Evolutionary conservation across 1,284 basidiomycete species (phyloP).

Genomic region (Ustilago nuda): DNA sequence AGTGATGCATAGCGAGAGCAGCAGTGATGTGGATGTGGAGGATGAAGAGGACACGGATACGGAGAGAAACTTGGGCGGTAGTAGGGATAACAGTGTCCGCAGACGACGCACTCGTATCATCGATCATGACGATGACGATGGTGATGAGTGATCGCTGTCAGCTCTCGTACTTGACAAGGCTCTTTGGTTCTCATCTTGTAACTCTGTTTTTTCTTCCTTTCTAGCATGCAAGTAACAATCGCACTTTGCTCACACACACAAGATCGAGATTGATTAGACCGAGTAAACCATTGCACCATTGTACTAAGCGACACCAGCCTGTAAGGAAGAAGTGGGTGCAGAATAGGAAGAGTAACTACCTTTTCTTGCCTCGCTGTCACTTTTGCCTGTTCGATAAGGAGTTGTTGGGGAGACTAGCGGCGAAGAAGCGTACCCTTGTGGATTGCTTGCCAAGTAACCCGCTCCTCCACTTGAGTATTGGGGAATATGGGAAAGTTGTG

Average conservation of each 20-base stretch:
- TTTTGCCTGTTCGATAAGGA: conserved; percentile 5
- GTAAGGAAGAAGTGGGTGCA: conserved; percentile 7
- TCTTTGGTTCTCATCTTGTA: too few relatives aligned
- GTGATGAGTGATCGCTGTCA: neutral
- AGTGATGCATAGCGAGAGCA: conserved; percentile 2
- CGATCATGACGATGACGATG: conserved; percentile 30
- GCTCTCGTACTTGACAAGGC: neutral
- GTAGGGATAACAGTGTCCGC: conserved; percentile 28
- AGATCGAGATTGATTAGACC: neutral
- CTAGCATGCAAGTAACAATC: neutral
- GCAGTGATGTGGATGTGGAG: neutral
- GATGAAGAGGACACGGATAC: conserved; percentile 12
- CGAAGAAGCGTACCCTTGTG: neutral
- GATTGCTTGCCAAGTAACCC: conserved; percentile 5
- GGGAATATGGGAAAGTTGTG: neutral
- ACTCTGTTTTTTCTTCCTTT: neutral
- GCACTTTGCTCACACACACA: neutral
- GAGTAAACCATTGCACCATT: neutral
- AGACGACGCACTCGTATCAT: conserved; percentile 30
- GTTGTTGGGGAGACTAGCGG: conserved; percentile 16
- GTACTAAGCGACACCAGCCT: conserved; percentile 7
- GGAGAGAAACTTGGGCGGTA: conserved; percentile 12
- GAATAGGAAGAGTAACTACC: conserved; percentile 3
- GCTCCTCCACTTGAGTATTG: neutral
- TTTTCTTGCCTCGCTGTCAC: neutral